Base-by-base conservation (phyloP, 805 yeast genomes). In the Saccharomyces mikatae region DNA sequence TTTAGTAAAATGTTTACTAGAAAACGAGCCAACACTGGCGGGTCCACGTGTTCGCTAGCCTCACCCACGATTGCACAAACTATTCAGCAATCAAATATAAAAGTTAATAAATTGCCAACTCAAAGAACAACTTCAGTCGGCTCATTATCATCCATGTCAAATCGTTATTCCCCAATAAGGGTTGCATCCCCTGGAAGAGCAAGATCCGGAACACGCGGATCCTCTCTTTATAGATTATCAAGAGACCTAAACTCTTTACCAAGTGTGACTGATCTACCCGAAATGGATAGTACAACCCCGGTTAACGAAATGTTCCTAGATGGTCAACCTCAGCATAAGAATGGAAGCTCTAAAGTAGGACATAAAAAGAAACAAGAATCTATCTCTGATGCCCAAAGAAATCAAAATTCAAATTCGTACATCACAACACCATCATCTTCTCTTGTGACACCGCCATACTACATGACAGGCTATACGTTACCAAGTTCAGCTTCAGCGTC, bases 1-100 rank as follows among this genome's bases (percentile, higher is more conserved):
- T 69, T 69, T 48, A 67, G 67, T 52, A 69, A 68, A 52, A 61
- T 69, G 61, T 67, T 68, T 52, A 61, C 66, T n/a, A 61, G 65
- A 54, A 68, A 66, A 54, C 60, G 67, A 53, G 59, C 68, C 48
- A 66, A 65, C 52, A 66, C 67, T 50, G 60, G 60, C 57, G 67
- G 64, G 57, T 66, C 73, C 56, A 63, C 60, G 60, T 60, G 64
- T 56, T 64, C 69, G 41, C 50, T 60, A 47, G 54, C 57, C 41
- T 66, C 69, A 11, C 44, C 54, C 26, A 49, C 50, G 6, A 53
- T 50, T 46, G 31, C 49, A 24, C 49, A 36, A 29, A 10, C 48
- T 17, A 26, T n/a, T 29, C 21, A 46, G 14, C 49, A 49, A 22
- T 14, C 44, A 6, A 49, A 46, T 27, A 46, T 29, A 14, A 36